Evolutionary conservation across 2,329 filamentous ascomycete species (phyloP), one percentile per base, ranked within the genome.

Genomic region (Albophoma yamanashiensis): DNA sequence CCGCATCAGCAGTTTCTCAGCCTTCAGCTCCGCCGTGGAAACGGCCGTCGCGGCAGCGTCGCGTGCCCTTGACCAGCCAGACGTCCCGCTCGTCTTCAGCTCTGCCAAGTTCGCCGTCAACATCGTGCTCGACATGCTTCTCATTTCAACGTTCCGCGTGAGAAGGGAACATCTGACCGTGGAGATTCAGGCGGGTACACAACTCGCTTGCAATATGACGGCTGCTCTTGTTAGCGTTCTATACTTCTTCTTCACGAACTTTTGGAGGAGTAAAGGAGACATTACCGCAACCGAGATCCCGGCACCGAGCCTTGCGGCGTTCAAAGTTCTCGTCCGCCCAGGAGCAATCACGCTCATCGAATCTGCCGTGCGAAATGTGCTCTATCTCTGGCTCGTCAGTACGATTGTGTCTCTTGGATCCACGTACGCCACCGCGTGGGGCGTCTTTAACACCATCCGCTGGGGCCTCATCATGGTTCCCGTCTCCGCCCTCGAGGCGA

Each of bases 401-500:
- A 83, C 79, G 5, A 87, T 91, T 22, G 79, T 91, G 0, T 73
- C 79, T 0, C 75, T 91, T 61, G 86, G 87, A 0, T 71, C 75
- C 0, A 79, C 83, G 8, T 91, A 91, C 68, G 84, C 86, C 0
- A 90, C 87, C 0, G 86, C 87, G 0, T 91, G 87, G 87, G 84
- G 86, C 1, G 76, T 90, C 12, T 91, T 91, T 74, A 88, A 82
- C 59, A 90, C 86, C 0, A 90, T 91, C 50, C 79, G 87, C 17
- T 90, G 87, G 87, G 88, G 87, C 0, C 74, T 91, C 0, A 75
- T 91, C 38, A 91, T 91, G 87, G 86, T 90, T 0, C 87, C 87
- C 0, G 84, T 91, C 0, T 81, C 84, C 62, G 79, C 86, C 0
- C 74, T 90, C 0, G 86, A 91, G 69, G 82, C 83, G 2, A 87